Evolutionary conservation across 805 yeast genomes (phyloP).

Genomic region (Candida sonorensis): DNA sequence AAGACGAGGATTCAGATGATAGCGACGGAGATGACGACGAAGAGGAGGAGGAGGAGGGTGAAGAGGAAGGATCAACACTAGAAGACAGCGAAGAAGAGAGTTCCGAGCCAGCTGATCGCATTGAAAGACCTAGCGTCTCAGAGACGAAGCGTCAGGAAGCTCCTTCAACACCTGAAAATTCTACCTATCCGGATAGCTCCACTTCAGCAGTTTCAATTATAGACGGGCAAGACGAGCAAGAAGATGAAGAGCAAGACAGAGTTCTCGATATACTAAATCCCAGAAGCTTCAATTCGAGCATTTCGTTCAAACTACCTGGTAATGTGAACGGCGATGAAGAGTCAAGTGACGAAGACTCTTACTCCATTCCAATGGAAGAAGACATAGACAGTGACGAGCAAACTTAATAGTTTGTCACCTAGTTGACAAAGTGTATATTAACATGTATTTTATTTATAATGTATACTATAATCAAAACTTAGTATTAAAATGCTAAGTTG

Average conservation of each 20-base stretch:
- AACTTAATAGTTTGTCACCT: no score
- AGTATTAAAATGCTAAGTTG: no score
- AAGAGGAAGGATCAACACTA: constrained; percentile 3
- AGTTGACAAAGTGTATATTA: no score
- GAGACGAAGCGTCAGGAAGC: no score
- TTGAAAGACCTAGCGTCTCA: no score
- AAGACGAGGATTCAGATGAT: background rate
- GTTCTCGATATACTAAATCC: constrained; percentile 10
- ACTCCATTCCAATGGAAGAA: constrained; percentile 14
- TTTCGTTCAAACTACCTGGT: constrained; percentile 5
- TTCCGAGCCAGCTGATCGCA: background rate
- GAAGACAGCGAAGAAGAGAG: constrained; percentile 3
- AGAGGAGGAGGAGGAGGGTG: constrained; percentile 1
- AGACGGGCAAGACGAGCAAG: constrained; percentile 3
- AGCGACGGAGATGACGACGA: constrained; percentile 3
- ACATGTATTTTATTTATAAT: no score
- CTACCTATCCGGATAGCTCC: no score
- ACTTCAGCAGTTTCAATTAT: no score
- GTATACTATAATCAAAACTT: no score
- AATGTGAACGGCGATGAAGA: background rate
- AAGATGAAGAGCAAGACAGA: background rate
- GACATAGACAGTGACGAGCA: constrained; percentile 13
- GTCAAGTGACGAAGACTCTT: constrained; percentile 1
- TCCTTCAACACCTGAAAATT: no score
- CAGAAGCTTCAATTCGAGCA: constrained; percentile 11